These are phyloP conservation scores for Saprolegnia parasitica DNA, from an alignment of 352 stramenopile species.

Conservation along the genomic window DNA sequence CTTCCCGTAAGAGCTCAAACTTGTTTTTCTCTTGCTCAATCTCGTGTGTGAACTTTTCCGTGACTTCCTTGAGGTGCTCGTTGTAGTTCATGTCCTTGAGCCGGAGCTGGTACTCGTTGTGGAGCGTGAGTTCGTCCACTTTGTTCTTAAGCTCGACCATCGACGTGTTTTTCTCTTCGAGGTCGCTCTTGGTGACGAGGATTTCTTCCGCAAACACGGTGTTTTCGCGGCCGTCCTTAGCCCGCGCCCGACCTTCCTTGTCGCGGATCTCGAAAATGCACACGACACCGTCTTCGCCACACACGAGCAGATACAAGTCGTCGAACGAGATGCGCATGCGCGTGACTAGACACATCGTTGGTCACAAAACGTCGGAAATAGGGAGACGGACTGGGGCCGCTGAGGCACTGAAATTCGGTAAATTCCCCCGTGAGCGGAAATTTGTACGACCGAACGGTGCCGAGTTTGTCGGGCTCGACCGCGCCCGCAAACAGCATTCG, in stretches of 20 bases:
- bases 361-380: no score
- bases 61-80: slow-evolving; percentile 92
- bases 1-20: slow-evolving; percentile 83
- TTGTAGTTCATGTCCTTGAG: slow-evolving; percentile 95
- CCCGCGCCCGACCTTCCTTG: not conserved
- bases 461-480: slow-evolving; percentile 58
- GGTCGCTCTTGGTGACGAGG: slow-evolving; percentile 84
- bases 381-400: slow-evolving; percentile 48
- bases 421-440: slow-evolving; percentile 68
- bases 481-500: slow-evolving; percentile 87
- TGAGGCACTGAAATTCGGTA: slow-evolving; percentile 72
- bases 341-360: not conserved
- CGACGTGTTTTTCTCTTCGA: slow-evolving; percentile 89
- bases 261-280: slow-evolving; percentile 87
- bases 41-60: slow-evolving; percentile 91
- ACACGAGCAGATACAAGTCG: slow-evolving; percentile 89
- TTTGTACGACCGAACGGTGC: slow-evolving; percentile 63
- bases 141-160: slow-evolving; percentile 92
- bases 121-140: slow-evolving; percentile 90
- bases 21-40: slow-evolving; percentile 91
- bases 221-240: slow-evolving; percentile 37
- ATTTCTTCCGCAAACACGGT: slow-evolving; percentile 76
- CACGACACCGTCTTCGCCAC: slow-evolving; percentile 87
- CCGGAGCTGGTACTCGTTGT: slow-evolving; percentile 94
- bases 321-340: slow-evolving; percentile 41